Percentiles rank a stretch among this genome's conserved stretches.
Conservation (phyloP, 1,139 yeast species). For the Geotrichum carabidarum region DNA sequence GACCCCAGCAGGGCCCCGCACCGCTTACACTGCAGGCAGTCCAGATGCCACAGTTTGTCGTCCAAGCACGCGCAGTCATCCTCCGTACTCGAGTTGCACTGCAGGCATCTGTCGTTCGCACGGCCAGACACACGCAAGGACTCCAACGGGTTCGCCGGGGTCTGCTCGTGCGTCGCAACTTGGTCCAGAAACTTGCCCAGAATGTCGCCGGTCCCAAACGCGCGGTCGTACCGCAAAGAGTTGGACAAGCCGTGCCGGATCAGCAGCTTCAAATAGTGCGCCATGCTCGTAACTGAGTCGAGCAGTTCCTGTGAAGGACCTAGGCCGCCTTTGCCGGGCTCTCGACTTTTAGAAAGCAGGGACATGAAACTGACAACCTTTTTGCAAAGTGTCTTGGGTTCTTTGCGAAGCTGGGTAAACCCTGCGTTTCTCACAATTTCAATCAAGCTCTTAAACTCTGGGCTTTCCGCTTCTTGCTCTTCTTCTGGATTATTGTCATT, state of each 20-base stretch:
- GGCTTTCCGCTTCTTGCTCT: conserved; percentile 21
- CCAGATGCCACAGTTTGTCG: conserved; percentile 72
- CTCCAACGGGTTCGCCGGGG: conserved; percentile 42
- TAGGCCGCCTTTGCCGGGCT: conserved; percentile 26
- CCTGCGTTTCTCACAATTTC: conserved; percentile 16
- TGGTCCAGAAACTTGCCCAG: conserved; percentile 58
- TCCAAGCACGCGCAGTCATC: conserved; percentile 64
- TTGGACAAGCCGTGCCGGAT: conserved; percentile 37
- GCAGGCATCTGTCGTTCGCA: conserved; percentile 72
- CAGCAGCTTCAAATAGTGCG: conserved; percentile 83
- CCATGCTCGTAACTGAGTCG: conserved; percentile 83
- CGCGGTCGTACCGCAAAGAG: neutral
- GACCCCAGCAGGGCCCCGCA: conserved; percentile 20
- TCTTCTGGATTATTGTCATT: conserved; percentile 18
- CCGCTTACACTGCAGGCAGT: conserved; percentile 60
- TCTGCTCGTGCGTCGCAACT: conserved; percentile 46
- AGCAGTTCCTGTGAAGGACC: conserved; percentile 55
- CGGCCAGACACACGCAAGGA: conserved; percentile 52
- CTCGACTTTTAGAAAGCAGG: conserved; percentile 38
- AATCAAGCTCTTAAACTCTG: conserved; percentile 14
- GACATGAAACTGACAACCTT: conserved; percentile 44
- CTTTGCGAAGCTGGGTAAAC: conserved; percentile 47
- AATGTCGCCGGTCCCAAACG: conserved; percentile 52
- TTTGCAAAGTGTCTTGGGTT: conserved; percentile 73
- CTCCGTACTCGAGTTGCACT: conserved; percentile 74